Base-by-base conservation (phyloP, 2,329 filamentous ascomycete species). In the Ascochyta lentis region DNA sequence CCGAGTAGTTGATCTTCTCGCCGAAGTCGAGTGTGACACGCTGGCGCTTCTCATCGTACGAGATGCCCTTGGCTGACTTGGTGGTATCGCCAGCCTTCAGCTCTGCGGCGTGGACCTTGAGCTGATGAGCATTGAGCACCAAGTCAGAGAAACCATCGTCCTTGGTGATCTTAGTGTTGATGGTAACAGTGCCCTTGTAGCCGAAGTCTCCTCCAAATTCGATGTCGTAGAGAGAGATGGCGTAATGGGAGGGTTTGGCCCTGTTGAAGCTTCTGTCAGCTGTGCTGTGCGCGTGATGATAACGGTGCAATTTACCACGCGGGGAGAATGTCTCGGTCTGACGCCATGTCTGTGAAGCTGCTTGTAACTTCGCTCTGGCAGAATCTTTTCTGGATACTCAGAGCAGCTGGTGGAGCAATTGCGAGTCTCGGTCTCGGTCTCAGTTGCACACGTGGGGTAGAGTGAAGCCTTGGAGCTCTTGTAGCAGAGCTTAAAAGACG, bases 211-310 rank as follows among this genome's bases (percentile, higher is more conserved):
- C 85, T 61, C 84, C 83, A 49, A 87, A 79, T 66, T 96, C 88
- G 61, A 99, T 80, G 67, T 95, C 89, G 71, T 83, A 86, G 66
- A 99, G 84, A 52, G 89, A 91, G 63, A 99, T 82, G 69, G 86
- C 82, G 79, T 99, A 99, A 80, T 98, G 92, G 60, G 83, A 80
- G 2, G 95, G 92, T 79, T 92, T 94, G 73, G 94, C 86, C 71
- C 85, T 88, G 58, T 37, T 33, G 15, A 37, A 41, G 15, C 22
- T 13, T 8, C n/a, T 49, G 61, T 73, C 35, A 73, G 67, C 49
- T 35, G 38, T 23, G 16, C 47, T 3, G 22, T 27, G 31, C n/a
- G 15, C 13, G 3, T 22, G 9, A 29, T 26, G 24, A 6, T 4
- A 4, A 16, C 16, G 39, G n/a, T 52, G 22, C 2, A 23, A 61